phyloP scores from a whole-genome alignment of 345 rosid genomes.

The Rhodamnia argentea region DNA sequence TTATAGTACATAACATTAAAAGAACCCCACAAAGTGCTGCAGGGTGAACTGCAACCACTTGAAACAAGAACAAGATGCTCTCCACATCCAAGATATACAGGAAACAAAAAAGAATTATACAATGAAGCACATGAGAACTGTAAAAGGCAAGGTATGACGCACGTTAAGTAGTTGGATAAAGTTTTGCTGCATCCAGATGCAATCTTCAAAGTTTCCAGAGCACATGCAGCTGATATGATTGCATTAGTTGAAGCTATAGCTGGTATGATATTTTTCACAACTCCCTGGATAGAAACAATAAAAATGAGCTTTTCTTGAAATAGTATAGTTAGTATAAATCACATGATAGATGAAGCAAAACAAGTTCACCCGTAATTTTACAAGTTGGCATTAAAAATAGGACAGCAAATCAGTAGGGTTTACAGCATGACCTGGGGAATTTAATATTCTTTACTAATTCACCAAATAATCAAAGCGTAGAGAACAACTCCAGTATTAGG shows the following conservation, averaged over 20 bases:
- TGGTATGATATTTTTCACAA: slow-evolving; percentile 91
- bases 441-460: neutral
- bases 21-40: neutral
- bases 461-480: neutral
- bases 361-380: neutral
- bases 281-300: slow-evolving; percentile 44
- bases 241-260: slow-evolving; percentile 99
- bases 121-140: neutral
- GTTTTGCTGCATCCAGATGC: slow-evolving; percentile 96
- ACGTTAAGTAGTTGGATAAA: slow-evolving; percentile 80
- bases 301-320: neutral
- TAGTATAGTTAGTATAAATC: neutral
- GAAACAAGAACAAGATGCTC: neutral
- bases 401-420: neutral
- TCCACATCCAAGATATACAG: neutral
- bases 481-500: neutral
- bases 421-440: neutral
- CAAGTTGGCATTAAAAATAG: neutral
- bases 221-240: slow-evolving; percentile 85
- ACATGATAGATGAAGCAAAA: neutral
- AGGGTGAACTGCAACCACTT: neutral
- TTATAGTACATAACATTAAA: neutral
- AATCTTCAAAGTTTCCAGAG: slow-evolving; percentile 91
- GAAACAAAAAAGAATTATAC: neutral
- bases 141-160: slow-evolving; percentile 10